Evolutionary conservation across 352 stramenopile species (phyloP).

Genomic region (Phytophthora pluvialis): DNA sequence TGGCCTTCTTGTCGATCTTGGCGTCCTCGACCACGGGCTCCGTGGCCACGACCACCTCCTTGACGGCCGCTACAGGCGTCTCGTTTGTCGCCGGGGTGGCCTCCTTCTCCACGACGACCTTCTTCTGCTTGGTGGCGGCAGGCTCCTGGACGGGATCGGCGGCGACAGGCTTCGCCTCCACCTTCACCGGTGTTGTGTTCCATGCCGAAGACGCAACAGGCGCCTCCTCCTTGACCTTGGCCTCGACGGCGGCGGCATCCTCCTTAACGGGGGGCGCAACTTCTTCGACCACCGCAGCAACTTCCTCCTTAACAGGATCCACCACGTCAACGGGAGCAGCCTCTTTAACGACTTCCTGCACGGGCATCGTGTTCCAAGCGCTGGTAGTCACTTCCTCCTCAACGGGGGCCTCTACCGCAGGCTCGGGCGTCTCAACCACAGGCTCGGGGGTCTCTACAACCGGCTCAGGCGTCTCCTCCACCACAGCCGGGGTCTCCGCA

Average conservation of each 20-base stretch:
- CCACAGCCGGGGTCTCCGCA: constrained; percentile 7
- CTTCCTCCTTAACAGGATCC: constrained; percentile 23
- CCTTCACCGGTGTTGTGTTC: constrained; percentile 34
- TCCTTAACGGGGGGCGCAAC: constrained; percentile 10
- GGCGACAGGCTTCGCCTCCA: constrained; percentile 21
- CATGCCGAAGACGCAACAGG: constrained; percentile 27
- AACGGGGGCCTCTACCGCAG: constrained; percentile 1
- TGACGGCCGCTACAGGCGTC: constrained; percentile 15
- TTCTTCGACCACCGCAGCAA: constrained; percentile 12
- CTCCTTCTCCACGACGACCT: constrained; percentile 15
- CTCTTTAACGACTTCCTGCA: constrained; percentile 15
- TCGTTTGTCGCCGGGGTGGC: constrained; percentile 12
- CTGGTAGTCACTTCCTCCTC: constrained; percentile 26
- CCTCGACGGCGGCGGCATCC: constrained; percentile 14
- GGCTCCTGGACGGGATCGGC: constrained; percentile 15
- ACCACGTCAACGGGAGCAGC: constrained; percentile 6
- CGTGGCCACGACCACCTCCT: constrained; percentile 26
- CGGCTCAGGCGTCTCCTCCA: constrained; percentile 5
- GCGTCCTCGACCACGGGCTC: constrained; percentile 24
- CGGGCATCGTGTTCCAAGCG: constrained; percentile 36
- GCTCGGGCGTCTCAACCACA: constrained; percentile 6
- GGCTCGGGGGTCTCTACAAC: constrained; percentile 11
- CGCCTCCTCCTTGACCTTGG: constrained; percentile 26
- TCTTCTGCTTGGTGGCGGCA: constrained; percentile 15
- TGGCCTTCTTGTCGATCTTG: constrained; percentile 36